These are phyloP conservation scores for Penicillium goetzii DNA, from an alignment of 495 filamentous ascomycete genomes.

Conservation along the genomic window DNA sequence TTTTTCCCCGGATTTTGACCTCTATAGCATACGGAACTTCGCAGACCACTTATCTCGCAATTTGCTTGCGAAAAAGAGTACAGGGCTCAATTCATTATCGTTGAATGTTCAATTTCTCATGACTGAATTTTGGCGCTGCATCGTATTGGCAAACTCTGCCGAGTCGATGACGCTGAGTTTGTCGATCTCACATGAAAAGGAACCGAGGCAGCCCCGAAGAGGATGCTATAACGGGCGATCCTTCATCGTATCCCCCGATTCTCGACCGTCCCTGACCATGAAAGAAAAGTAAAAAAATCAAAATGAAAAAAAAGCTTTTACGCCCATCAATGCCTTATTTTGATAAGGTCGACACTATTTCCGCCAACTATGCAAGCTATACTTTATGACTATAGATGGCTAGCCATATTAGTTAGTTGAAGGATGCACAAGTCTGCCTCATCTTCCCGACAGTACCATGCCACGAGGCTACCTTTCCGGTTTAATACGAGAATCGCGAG, in stretches of 20 bases:
- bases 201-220: conserved; percentile 16
- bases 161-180: conserved; percentile 7
- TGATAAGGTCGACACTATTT: not conserved
- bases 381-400: not conserved
- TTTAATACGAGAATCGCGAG: not conserved
- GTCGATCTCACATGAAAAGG: conserved; percentile 27
- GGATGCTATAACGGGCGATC: conserved; percentile 13
- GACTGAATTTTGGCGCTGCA: conserved; percentile 8
- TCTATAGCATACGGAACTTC: not conserved
- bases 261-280: not conserved
- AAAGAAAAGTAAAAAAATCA: not conserved
- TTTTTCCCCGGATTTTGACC: conserved; percentile 8
- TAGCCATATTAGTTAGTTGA: not conserved
- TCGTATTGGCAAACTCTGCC: conserved; percentile 7
- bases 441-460: not conserved
- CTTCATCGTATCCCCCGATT: conserved; percentile 12
- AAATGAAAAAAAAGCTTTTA: conserved; percentile 1
- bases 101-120: not conserved
- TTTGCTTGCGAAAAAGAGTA: not conserved
- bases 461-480: not conserved
- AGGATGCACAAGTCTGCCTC: not conserved
- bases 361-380: not conserved
- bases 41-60: not conserved
- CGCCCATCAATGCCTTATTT: not conserved
- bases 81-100: not conserved